Base-by-base conservation (phyloP, 2,329 filamentous ascomycete genomes). In the Calonectria pseudoturangicola region DNA sequence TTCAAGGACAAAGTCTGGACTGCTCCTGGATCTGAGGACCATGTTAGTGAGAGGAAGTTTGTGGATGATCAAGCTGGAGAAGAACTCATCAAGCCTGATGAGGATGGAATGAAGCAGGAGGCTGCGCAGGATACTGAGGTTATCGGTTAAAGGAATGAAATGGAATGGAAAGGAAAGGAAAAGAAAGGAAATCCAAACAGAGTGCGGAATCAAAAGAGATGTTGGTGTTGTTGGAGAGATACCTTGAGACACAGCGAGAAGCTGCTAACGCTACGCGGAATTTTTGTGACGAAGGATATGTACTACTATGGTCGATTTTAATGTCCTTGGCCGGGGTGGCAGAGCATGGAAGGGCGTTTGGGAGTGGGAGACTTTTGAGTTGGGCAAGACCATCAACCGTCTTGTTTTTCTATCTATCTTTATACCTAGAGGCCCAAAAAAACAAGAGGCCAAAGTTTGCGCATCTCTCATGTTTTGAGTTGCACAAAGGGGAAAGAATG, bases 1-100 rank as follows among this genome's bases (percentile, higher is more conserved):
- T 96, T 95, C 84, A 91, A 93, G 73, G 95, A 97, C 83, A 98
- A 98, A 86, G 95, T 97, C 33, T 98, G 96, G 96, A 95, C 93
- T 21, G 90, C 95, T 3, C 90, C 77, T 5, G 78, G 77, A 43
- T 86, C 85, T 27, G 81, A 89, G 77, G 87, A 90, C 70, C 95
- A 98, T 83, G 92, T 98, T 63, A 98, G 95, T 81, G 95, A 98
- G 84, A 90, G 96, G 79, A 96, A 94, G 82, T 98, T 98, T 85
- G 92, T 96, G 64, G 92, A 95, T 71, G 93, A 94, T 60, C 87
- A 88, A 13, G 89, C 86, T 7, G 86, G 88, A 33, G 93, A 95
- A 82, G 95, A 98, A 85, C 86, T 94, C 65, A 92, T 97, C 73
- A 89, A 94, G 72, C 92, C 94, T 0, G 89, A 86, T 27, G 84